Evolutionary conservation across 176 grass and related monocot species (phyloP).

Genomic region (Aegilops sharonensis): DNA sequence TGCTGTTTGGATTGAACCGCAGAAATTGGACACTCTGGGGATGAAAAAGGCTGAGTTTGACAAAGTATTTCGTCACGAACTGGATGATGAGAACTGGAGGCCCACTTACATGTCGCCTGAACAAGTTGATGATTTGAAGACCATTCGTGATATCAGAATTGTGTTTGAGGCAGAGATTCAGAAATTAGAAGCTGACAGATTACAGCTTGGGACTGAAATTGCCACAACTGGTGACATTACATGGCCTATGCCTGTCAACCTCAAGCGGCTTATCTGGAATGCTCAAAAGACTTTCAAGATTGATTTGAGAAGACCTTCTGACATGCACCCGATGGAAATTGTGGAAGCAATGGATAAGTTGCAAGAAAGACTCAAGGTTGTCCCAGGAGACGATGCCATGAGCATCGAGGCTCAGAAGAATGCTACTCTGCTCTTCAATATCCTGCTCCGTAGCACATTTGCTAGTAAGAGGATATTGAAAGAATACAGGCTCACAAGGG

Average conservation of each 20-base stretch:
- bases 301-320: conserved; percentile 89
- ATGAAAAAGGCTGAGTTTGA: conserved; percentile 87
- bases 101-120: conserved; percentile 90
- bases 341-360: conserved; percentile 96
- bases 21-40: conserved; percentile 88
- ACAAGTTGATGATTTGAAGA: conserved; percentile 92
- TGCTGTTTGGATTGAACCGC: conserved; percentile 92
- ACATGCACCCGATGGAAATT: conserved; percentile 99
- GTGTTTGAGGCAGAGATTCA: conserved; percentile 96
- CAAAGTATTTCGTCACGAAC: conserved; percentile 65
- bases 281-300: conserved; percentile 97
- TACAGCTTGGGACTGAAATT: conserved; percentile 88
- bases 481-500: conserved; percentile 84
- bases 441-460: conserved; percentile 90
- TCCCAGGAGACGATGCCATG: conserved; percentile 93
- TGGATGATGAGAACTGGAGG: conserved; percentile 87
- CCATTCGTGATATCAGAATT: conserved; percentile 84
- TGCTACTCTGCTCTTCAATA: conserved; percentile 93
- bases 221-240: conserved; percentile 80
- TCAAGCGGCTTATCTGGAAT: conserved; percentile 97
- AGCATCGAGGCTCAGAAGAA: conserved; percentile 98
- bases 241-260: conserved; percentile 93
- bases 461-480: conserved; percentile 94
- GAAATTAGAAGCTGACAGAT: conserved; percentile 87
- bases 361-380: conserved; percentile 94